Percentiles rank a stretch among this genome's conserved stretches.
These are phyloP conservation scores for Alternaria sp. DNA, from an alignment of 2,329 filamentous ascomycete species.

Conservation along the genomic window DNA sequence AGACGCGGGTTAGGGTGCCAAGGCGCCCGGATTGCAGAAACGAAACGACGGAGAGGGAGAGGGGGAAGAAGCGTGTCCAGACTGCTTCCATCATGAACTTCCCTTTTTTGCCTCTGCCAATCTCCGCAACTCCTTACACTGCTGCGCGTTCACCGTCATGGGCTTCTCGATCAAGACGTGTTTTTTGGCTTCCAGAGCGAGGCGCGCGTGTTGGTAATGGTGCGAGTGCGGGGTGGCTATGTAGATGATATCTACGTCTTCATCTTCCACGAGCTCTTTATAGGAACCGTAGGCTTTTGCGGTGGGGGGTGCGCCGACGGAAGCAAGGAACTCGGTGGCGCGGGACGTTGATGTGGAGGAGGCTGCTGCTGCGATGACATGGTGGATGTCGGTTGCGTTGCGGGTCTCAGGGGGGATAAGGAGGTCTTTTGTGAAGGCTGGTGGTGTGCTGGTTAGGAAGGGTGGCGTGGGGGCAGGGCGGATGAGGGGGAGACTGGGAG, in stretches of 20 bases:
- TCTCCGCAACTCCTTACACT: slow-evolving; percentile 74
- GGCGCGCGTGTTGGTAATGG: slow-evolving; percentile 89
- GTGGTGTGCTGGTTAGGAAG: slow-evolving; percentile 52
- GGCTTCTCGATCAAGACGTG: slow-evolving; percentile 91
- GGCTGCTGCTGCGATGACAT: slow-evolving; percentile 81
- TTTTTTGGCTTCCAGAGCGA: slow-evolving; percentile 84
- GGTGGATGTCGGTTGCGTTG: slow-evolving; percentile 73
- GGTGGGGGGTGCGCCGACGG: slow-evolving; percentile 70
- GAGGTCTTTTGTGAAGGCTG: slow-evolving; percentile 78
- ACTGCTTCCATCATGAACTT: slow-evolving; percentile 67
- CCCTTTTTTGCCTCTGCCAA: slow-evolving; percentile 76
- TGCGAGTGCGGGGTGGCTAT: slow-evolving; percentile 91
- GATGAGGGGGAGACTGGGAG: too few relatives aligned
- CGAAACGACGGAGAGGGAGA: slow-evolving; percentile 47
- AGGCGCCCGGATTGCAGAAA: slow-evolving; percentile 56
- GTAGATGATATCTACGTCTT: slow-evolving; percentile 84
- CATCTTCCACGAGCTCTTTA: slow-evolving; percentile 78
- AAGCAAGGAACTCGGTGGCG: slow-evolving; percentile 75
- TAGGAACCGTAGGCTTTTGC: slow-evolving; percentile 82
- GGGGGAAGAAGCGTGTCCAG: slow-evolving; percentile 88
- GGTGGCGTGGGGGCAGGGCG: background rate
- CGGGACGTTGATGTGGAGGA: slow-evolving; percentile 76
- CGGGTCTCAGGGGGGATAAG: slow-evolving; percentile 75
- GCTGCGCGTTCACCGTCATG: slow-evolving; percentile 82
- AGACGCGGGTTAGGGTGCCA: slow-evolving; percentile 65